phyloP scores from a whole-genome alignment of 2,329 filamentous ascomycete species.

The Fusarium abutilonis region DNA sequence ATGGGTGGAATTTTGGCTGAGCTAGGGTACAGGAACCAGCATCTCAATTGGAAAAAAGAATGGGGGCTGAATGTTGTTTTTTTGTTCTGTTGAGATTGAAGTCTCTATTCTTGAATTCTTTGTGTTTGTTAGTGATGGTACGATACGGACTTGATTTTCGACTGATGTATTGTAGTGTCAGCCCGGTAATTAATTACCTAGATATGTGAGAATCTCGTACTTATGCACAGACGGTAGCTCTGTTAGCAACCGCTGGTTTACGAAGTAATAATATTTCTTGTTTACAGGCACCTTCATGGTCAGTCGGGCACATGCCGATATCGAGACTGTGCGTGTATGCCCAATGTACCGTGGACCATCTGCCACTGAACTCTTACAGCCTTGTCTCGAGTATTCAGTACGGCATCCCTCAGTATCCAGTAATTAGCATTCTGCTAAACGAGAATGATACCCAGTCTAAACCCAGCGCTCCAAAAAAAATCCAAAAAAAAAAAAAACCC shows the following conservation, averaged over 20 bases:
- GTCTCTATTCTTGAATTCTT: too few species aligned
- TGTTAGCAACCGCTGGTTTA: too few species aligned
- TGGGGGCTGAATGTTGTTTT: conserved; percentile 3
- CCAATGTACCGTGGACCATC: conserved; percentile 17
- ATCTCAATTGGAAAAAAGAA: neutral
- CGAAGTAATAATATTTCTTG: too few species aligned
- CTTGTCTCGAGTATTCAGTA: conserved; percentile 13
- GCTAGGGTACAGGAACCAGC: conserved; percentile 29
- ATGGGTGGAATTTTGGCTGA: conserved; percentile 6
- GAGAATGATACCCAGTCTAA: conserved; percentile 15
- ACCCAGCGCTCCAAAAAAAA: neutral
- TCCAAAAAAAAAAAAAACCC: neutral
- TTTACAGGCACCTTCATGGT: too few species aligned
- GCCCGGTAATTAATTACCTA: too few species aligned
- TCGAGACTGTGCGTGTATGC: neutral
- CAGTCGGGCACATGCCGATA: neutral
- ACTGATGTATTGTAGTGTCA: too few species aligned
- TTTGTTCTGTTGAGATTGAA: neutral
- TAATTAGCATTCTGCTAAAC: conserved; percentile 16
- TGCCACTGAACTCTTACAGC: conserved; percentile 7
- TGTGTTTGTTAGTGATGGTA: too few species aligned
- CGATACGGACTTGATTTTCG: too few species aligned
- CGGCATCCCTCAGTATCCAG: neutral
- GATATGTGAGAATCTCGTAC: too few species aligned
- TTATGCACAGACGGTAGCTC: too few species aligned